A percentile compares a stretch with the other conserved stretches of the same genome.
phyloP scores from a whole-genome alignment of 805 yeast species.

The Cephaloascus fragrans region DNA sequence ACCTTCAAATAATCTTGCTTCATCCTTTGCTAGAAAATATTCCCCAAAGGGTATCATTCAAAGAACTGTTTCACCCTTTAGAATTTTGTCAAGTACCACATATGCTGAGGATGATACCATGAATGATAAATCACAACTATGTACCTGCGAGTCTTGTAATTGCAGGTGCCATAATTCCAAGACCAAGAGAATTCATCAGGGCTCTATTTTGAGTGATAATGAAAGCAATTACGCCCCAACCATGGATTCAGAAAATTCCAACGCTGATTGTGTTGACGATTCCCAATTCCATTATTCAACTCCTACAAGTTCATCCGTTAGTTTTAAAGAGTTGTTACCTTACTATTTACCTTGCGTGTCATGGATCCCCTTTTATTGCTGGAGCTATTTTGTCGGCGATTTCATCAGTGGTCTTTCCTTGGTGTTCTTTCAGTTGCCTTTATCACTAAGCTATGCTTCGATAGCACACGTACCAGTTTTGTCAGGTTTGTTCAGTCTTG shows the following conservation, averaged over 20 bases:
- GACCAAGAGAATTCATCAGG: not conserved
- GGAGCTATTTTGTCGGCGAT: constrained; percentile 43
- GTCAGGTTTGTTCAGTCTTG: constrained; percentile 68
- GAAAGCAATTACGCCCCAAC: no score
- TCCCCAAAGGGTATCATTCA: not conserved
- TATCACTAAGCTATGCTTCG: constrained; percentile 68
- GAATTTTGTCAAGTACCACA: not conserved
- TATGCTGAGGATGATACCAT: not conserved
- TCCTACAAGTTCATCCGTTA: not conserved
- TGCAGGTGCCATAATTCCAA: not conserved
- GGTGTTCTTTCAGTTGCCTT: constrained; percentile 87
- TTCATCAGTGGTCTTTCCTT: constrained; percentile 76
- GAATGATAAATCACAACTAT: not conserved
- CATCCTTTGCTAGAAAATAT: no score
- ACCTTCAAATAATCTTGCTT: no score
- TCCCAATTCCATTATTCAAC: not conserved
- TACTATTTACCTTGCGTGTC: constrained; percentile 60
- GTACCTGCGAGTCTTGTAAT: not conserved
- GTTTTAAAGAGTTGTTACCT: constrained; percentile 24
- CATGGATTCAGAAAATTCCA: no score
- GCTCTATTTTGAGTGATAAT: not conserved
- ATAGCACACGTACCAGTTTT: constrained; percentile 78
- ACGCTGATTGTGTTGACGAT: not conserved
- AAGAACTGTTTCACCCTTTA: not conserved
- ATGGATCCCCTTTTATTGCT: constrained; percentile 51